Conservation (phyloP, 192 early-diverging fungal species). For the Endogone sp. region DNA sequence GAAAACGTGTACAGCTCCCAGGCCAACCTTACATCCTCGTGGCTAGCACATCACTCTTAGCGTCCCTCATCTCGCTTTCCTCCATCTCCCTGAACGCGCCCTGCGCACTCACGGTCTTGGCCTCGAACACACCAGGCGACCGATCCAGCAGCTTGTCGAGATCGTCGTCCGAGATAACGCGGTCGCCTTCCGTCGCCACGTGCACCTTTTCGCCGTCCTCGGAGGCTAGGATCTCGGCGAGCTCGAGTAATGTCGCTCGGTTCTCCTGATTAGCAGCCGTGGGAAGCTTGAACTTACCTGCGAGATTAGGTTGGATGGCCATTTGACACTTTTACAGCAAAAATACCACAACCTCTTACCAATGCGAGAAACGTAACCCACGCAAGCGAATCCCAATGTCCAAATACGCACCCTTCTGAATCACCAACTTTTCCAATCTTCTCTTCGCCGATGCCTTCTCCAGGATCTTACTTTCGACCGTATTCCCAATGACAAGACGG, state of each 20-base stretch:
- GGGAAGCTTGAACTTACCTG: slow-evolving; percentile 61
- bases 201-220: slow-evolving; percentile 70
- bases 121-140: slow-evolving; percentile 39
- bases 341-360: no score
- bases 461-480: slow-evolving; percentile 82
- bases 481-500: slow-evolving; percentile 78
- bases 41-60: slow-evolving; percentile 46
- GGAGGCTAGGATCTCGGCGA: slow-evolving; percentile 67
- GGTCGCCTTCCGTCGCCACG: slow-evolving; percentile 48
- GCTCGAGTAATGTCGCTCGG: slow-evolving; percentile 51
- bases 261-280: slow-evolving; percentile 25
- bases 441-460: slow-evolving; percentile 80
- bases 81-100: slow-evolving; percentile 44
- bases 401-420: slow-evolving; percentile 70
- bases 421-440: slow-evolving; percentile 91
- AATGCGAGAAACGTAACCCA: no score
- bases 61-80: slow-evolving; percentile 35
- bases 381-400: no score
- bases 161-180: slow-evolving; percentile 54
- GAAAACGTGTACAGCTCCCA: no score
- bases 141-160: slow-evolving; percentile 52
- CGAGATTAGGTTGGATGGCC: background rate
- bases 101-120: slow-evolving; percentile 15
- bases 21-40: slow-evolving; percentile 14
- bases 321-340: no score